Evolutionary conservation across 139 green algal species (phyloP), one percentile per base, ranked within the genome.

Genomic region (Micractinium conductrix): DNA sequence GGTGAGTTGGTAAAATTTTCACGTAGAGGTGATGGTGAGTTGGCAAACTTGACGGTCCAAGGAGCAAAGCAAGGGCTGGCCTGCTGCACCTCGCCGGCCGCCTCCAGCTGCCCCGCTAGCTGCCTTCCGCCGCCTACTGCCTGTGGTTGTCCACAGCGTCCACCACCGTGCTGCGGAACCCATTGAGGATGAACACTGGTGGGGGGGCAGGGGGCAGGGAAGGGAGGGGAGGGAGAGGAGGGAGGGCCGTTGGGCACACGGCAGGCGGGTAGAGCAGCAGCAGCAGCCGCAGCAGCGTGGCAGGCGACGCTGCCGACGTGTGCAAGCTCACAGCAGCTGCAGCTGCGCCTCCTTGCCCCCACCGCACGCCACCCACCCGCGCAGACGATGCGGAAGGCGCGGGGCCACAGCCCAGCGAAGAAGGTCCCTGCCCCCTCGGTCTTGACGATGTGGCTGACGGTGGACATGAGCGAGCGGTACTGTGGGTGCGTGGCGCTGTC

Each of bases 141-240:
- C 62, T 62, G 30, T 50, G 35, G n/a, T 19, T 38, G 26, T 85
- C 35, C 50, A 85, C 8, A 10, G 70, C 69, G 22, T 85, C 80
- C 4, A 80, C 80, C 9, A 80, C 50, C 5, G 68, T 84, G 37
- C 70, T 87, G 44, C 82, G 78, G 0, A 38, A 44, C 26, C 82
- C 70, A 45, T 79, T 90, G 17, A 90, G 70, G 28, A 90, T 88
- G 50, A 90, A 88, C 0, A 90, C 87, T 65, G 86, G 76, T 73
- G 37, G 35, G 21, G 26, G 53, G 42, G 22, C 4, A 2, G 30
- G 9, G 53, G 53, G 53, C n/a, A n/a, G n/a, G n/a, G n/a, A n/a
- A n/a, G n/a, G n/a, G n/a, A n/a, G n/a, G n/a, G n/a, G n/a, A n/a
- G n/a, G n/a, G n/a, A n/a, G n/a, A n/a, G n/a, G n/a, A n/a, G n/a